Evolutionary conservation across 2,329 filamentous ascomycete genomes (phyloP), one percentile per base, ranked within the genome.

Genomic region (Sporothrix curviconia): DNA sequence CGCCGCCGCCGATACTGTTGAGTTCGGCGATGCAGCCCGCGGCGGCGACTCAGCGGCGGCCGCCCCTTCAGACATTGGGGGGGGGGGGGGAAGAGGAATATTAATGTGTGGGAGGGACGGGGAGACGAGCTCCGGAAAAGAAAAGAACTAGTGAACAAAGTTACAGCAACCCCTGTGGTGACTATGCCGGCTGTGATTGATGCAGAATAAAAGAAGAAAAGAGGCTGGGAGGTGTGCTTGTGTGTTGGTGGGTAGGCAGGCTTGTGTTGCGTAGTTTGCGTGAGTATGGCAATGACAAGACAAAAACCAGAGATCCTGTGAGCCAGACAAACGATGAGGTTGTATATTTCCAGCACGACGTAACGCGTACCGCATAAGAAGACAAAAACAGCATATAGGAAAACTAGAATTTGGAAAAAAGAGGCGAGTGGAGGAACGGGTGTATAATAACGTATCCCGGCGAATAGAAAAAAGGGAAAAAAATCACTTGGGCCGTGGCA

Each of bases 41-140:
- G 53, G 54, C 47, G 60, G 47, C 43, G 59, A 42, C 43, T 56
- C 52, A 32, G 36, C 56, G 53, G 47, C 59, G 17, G 49, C 28
- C 53, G 52, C 37, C 55, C 54, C 60, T 49, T 62, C 59, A 17
- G 59, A 59, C 60, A 62, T 62, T 49, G 47, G 51, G 30, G 55
- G 43, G 12, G 36, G 49, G 9, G 8, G 58, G 1, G 24, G 17
- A n/a, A 39, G 7, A 44, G 32, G 11, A 24, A 15, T 44, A 30
- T 55, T 40, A 22, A 17, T 22, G 49, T 4, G 46, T 4, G 25
- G 42, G 22, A 34, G 39, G 19, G 12, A 19, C 24, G 46, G 3
- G 32, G 37, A 28, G 39, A 19, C n/a, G 39, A 12, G 28, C 24
- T 3, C 14, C 14, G 34, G 34, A 14, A 17, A 28, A 8, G 22